These are phyloP conservation scores for Zymoseptoria tritici DNA, from an alignment of 2,329 filamentous ascomycete species.

Conservation along the genomic window DNA sequence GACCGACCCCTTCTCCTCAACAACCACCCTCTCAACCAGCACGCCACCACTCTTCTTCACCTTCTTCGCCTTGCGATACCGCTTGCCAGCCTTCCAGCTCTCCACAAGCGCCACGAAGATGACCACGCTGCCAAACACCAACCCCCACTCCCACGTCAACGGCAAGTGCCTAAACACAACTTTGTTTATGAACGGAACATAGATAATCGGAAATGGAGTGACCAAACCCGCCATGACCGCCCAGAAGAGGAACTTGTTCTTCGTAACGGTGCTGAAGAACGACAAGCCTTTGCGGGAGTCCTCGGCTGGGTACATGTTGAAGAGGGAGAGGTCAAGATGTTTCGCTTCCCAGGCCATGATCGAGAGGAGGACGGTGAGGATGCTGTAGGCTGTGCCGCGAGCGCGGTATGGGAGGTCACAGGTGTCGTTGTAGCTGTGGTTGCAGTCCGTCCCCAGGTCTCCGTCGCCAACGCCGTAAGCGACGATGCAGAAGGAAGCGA, in stretches of 20 bases:
- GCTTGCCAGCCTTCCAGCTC: slow-evolving; percentile 41
- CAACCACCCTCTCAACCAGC: not conserved
- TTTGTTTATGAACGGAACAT: slow-evolving; percentile 39
- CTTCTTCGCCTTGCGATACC: slow-evolving; percentile 15
- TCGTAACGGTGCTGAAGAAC: slow-evolving; percentile 28
- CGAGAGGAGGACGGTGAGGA: slow-evolving; percentile 38
- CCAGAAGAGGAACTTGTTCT: slow-evolving; percentile 38
- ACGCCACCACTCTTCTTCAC: not conserved
- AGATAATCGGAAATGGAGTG: slow-evolving; percentile 40
- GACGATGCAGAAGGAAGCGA: slow-evolving; percentile 39
- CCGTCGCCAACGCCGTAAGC: slow-evolving; percentile 38
- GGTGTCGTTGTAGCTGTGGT: slow-evolving; percentile 36
- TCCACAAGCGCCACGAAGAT: slow-evolving; percentile 38
- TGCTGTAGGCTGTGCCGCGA: slow-evolving; percentile 39
- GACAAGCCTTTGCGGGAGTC: slow-evolving; percentile 22
- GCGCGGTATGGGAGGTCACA: slow-evolving; percentile 40
- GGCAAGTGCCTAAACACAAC: slow-evolving; percentile 40
- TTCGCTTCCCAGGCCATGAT: slow-evolving; percentile 45
- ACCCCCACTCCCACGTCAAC: slow-evolving; percentile 42
- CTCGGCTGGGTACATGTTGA: slow-evolving; percentile 38
- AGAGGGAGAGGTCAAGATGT: slow-evolving; percentile 37
- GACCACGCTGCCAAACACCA: slow-evolving; percentile 35
- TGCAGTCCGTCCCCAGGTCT: slow-evolving; percentile 38
- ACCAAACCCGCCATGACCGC: slow-evolving; percentile 37
- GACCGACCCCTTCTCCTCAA: slow-evolving; percentile 4